Base-by-base conservation (phyloP, 2,329 filamentous ascomycete genomes). In the Penicillium sp. region DNA sequence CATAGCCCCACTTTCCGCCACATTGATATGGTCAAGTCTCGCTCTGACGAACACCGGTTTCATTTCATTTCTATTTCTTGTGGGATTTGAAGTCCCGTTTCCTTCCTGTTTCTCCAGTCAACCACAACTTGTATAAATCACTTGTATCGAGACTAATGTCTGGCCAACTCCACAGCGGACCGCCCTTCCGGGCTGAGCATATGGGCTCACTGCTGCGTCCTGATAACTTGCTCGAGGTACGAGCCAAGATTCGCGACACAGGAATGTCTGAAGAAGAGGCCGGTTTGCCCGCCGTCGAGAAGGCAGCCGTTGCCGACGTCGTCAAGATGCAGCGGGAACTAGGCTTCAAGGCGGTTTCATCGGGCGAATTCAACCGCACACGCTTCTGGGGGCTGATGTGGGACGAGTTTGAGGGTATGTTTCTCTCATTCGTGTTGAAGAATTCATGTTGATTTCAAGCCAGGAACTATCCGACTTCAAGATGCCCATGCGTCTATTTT, bases 401-500 rank as follows among this genome's bases (percentile, higher is more conserved):
- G 45, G 50, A 53, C 30, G 49, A 53, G 35, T 53, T 53, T 23
- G 28, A 52, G 25, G 50, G 50, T 50, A 41, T 14, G 44, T 14
- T 15, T n/a, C 12, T 1, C 11, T 5, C 9, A 11, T 8, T 14
- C 12, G 25, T n/a, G 25, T 13, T 11, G 12, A 27, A n/a, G 12
- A 13, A 6, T 4, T 13, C 6, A 6, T 4, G 11, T 13, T 27
- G 5, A 27, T n/a, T 27, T 5, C 6, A 11, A 6, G 4, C 4
- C 26, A 55, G 52, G 52, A 39, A 52, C 50, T 11, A 47, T 51
- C 26, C 52, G 51, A 34, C 41, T 55, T 17, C 48, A 54, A 32
- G 43, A 55, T 32, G 52, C 52, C 2, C 50, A 54, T n/a, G 43
- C 51, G 5, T 52, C 51, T 6, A 53, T 54, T 48, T 55, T 55